Conservation (phyloP, 805 yeast genomes). For the Candida alai region DNA sequence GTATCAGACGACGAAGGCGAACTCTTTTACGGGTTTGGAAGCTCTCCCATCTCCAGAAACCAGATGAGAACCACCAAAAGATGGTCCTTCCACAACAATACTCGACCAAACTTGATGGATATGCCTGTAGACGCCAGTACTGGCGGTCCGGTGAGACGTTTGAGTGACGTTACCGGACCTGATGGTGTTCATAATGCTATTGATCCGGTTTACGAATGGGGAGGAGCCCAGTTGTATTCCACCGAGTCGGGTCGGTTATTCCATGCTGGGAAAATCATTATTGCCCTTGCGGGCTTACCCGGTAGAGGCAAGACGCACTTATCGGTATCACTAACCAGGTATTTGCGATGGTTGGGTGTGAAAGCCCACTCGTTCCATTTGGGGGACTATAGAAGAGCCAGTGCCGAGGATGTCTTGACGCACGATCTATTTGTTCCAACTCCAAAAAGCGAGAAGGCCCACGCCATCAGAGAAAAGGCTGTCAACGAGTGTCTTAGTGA, state of each 20-base stretch:
- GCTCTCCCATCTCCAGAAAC: conserved; percentile 26
- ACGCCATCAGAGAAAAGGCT: conserved; percentile 52
- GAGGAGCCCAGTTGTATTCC: conserved; percentile 76
- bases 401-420: conserved; percentile 44
- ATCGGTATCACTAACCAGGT: conserved; percentile 87
- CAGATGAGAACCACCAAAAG: conserved; percentile 37
- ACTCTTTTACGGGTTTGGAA: conserved; percentile 35
- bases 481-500: conserved; percentile 65
- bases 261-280: conserved; percentile 92
- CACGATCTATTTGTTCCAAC: conserved; percentile 64
- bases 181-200: conserved; percentile 66
- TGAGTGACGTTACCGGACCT: conserved; percentile 37
- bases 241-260: conserved; percentile 90
- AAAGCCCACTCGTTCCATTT: conserved; percentile 87
- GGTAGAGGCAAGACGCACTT: conserved; percentile 95
- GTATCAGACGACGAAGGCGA: conserved; percentile 28
- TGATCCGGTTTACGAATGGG: conserved; percentile 44
- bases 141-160: conserved; percentile 23
- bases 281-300: conserved; percentile 87
- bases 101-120: conserved; percentile 36
- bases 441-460: conserved; percentile 41
- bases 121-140: conserved; percentile 24
- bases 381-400: conserved; percentile 78
- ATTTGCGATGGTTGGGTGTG: conserved; percentile 94
- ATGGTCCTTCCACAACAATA: conserved; percentile 40